Evolutionary conservation across 1,284 basidiomycete species (phyloP).

Genomic region (Gymnopus androsaceus): DNA sequence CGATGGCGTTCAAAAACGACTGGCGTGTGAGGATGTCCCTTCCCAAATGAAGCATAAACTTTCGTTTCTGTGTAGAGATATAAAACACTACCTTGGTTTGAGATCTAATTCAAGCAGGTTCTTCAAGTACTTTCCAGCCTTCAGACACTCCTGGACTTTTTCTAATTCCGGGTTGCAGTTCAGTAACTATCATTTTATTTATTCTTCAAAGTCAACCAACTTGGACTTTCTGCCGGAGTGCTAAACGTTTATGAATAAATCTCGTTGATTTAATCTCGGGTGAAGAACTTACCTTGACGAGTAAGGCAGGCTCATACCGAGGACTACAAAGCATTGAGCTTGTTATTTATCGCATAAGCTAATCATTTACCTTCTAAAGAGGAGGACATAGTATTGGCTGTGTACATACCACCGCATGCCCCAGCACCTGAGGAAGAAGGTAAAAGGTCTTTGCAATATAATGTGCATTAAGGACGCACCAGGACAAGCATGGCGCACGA

Average conservation of each 20-base stretch:
- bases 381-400: constrained; percentile 90
- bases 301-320: constrained; percentile 91
- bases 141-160: constrained; percentile 84
- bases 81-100: constrained; percentile 67
- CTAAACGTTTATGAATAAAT: constrained; percentile 45
- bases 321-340: constrained; percentile 39
- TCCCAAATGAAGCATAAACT: background rate
- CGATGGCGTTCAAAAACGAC: constrained; percentile 92
- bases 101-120: constrained; percentile 83
- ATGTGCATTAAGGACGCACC: constrained; percentile 29
- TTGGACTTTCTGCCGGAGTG: constrained; percentile 30
- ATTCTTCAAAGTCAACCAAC: background rate
- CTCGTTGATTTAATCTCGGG: constrained; percentile 46
- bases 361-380: constrained; percentile 60
- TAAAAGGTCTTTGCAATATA: background rate
- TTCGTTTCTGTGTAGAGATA: constrained; percentile 1
- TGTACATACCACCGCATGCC: constrained; percentile 72
- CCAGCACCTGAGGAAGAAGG: constrained; percentile 50
- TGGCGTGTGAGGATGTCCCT: constrained; percentile 90
- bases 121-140: constrained; percentile 82
- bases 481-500: constrained; percentile 82
- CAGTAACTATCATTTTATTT: background rate
- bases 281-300: constrained; percentile 73
- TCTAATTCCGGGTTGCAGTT: constrained; percentile 43
- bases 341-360: background rate